Evolutionary conservation across 371 early-diverging fungal genomes (phyloP).

Genomic region (Fennellomyces sp.): DNA sequence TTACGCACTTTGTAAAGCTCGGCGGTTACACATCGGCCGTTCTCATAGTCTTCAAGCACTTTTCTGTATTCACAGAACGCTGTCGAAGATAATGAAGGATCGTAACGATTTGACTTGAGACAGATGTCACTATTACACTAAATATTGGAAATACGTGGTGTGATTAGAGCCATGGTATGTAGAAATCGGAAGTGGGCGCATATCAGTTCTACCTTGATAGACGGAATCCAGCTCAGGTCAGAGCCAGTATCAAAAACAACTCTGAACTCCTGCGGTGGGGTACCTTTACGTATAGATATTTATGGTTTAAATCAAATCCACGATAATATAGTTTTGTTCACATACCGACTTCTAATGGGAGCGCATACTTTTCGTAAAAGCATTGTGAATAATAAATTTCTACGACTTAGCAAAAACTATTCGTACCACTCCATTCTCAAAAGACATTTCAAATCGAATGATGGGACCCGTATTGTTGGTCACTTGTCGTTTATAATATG

Average conservation of each 20-base stretch:
- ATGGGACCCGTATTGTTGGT: too few species aligned
- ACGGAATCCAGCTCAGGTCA: slow-evolving; percentile 1
- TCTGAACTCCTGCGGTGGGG: slow-evolving; percentile 1
- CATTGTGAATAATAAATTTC: too few species aligned
- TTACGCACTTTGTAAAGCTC: background rate
- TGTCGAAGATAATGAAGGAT: background rate
- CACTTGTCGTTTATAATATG: too few species aligned
- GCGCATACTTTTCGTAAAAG: too few species aligned
- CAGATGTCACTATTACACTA: background rate
- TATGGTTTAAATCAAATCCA: too few species aligned
- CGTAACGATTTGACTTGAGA: background rate
- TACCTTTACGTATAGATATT: too few species aligned
- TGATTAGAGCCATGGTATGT: too few species aligned
- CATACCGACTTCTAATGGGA: too few species aligned
- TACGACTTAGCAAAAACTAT: too few species aligned
- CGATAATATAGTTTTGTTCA: too few species aligned
- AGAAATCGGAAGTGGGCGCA: background rate
- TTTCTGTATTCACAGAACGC: background rate
- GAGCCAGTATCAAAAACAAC: slow-evolving; percentile 5
- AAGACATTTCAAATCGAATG: too few species aligned
- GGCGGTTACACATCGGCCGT: background rate
- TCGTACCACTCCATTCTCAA: too few species aligned
- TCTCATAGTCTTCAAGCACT: background rate
- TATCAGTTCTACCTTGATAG: background rate
- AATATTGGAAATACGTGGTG: background rate